Conservation (phyloP, 805 yeast genomes). For the Ogataea polymorpha region DNA sequence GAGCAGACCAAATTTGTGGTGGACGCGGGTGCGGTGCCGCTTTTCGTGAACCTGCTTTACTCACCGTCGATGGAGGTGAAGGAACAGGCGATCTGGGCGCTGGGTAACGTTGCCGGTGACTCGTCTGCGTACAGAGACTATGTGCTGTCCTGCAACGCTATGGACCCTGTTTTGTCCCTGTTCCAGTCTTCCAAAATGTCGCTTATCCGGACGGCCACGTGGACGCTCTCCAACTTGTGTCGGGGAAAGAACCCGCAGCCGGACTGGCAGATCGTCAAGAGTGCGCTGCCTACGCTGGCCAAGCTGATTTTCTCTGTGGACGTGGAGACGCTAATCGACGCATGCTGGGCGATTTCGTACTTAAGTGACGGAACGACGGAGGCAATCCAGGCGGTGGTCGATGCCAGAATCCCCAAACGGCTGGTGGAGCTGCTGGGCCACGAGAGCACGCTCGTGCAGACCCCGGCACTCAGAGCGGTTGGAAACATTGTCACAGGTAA, state of each 20-base stretch:
- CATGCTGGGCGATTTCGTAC: conserved; percentile 98
- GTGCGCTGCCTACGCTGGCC: conserved; percentile 88
- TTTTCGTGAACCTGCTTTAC: conserved; percentile 76
- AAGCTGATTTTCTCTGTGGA: conserved; percentile 88
- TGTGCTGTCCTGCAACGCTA: conserved; percentile 80
- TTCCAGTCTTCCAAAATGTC: conserved; percentile 82
- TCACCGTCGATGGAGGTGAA: conserved; percentile 86
- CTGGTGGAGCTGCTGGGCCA: conserved; percentile 87
- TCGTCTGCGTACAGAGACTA: conserved; percentile 86
- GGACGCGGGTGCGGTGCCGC: conserved; percentile 90
- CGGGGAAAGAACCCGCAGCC: conserved; percentile 97
- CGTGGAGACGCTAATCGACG: conserved; percentile 91
- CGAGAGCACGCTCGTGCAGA: conserved; percentile 82
- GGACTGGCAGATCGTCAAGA: conserved; percentile 83
- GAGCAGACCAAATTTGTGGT: conserved; percentile 89
- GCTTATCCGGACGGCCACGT: conserved; percentile 93
- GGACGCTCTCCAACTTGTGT: conserved; percentile 96
- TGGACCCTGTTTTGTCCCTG: conserved; percentile 79
- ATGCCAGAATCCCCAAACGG: conserved; percentile 92
- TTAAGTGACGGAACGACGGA: conserved; percentile 89
- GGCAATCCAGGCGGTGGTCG: conserved; percentile 95
- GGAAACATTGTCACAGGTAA: conserved; percentile 98
- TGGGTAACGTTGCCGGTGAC: conserved; percentile 99
- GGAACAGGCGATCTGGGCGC: conserved; percentile 99
- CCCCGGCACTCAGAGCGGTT: conserved; percentile 95